Base-by-base conservation (phyloP, 805 yeast genomes). In the Wickerhamiella vanderwaltii region DNA sequence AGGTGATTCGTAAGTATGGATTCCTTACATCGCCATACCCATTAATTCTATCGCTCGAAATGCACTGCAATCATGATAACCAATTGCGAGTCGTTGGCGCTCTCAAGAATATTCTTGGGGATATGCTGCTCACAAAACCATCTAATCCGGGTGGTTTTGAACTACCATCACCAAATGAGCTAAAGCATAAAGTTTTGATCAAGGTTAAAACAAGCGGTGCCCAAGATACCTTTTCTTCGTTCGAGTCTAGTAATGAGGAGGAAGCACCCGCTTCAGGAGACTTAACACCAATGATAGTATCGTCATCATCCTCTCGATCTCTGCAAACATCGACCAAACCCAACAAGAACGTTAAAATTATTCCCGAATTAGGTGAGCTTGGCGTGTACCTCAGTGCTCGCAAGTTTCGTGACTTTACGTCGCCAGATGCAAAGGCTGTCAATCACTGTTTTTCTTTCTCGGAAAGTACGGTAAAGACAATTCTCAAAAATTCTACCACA, bases 21-120 rank as follows among this genome's bases (percentile, higher is more conserved):
- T 91, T 93, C 56, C 75, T 83, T n/a, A 67, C 86, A 0, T 72
- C 95, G 0, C 87, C 91, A 1, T 79, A 69, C 43, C 99, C 99
- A 0, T 64, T 91, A 29, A 79, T 91, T 6, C 52, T 91, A 12
- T 86, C 96, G 3, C 67, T 91, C 19, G 99, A 91, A 55, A 70
- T 85, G 0, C 79, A 81, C 52, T 91, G 98, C 60, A 72, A 71
- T 15, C 52, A 63, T 1, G 73, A 70, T 19, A 79, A 77, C 48
- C 99, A 91, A 58, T 41, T 59, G n/a, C 66, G 66, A 25, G 73
- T 79, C 43, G 73, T 67, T 1, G 60, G 63, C 1, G 65, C 72
- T 1, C 56, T 93, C 41, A 64, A 65, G 41, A 72, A 73, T 1
- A 61, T 69, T 0, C 66, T 91, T 20, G 86, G 79, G 1, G 79